Evolutionary conservation across 2,329 filamentous ascomycete species (phyloP), one percentile per base, ranked within the genome.

Genomic region (Pseudogymnoascus sp.): DNA sequence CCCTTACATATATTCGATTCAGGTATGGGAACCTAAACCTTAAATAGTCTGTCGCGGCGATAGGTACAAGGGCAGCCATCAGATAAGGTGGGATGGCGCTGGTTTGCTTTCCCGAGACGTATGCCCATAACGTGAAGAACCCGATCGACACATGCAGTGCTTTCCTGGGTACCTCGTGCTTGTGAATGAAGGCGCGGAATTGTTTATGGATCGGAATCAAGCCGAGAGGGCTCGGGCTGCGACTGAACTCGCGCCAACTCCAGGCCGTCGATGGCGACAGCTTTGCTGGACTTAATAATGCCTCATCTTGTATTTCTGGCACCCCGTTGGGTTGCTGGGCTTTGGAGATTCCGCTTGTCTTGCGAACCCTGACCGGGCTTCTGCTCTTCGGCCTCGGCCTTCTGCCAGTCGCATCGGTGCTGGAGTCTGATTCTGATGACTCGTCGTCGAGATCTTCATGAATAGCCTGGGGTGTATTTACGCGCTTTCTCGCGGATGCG

Each of bases 81-180:
- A 99, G 83, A 72, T 89, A 91, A 0, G 94, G 93, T 47, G 92
- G 88, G 60, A 99, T 93, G 16, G 87, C 77, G 18, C 79, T 79
- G 0, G 90, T 85, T 74, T 96, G 92, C 4, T 88, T 84, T 63
- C 92, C 93, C 25, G 83, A 85, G 60, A 85, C 81, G 75, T 97
- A 99, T 38, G 97, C 83, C 78, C 88, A 90, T 53, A 96, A 83
- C 18, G 93, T 91, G 65, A 97, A 82, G 78, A 97, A 97, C 62
- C 94, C 94, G 73, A 99, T 99, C 59, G 92, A 97, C 63, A 97
- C 91, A 74, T 99, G 94, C 38, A 99, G 82, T 42, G 87, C 79
- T 76, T 99, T 99, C 70, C 94, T 88, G 8, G 94, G 94, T 62
- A 99, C 92, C 77, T 99, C 94, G 76, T 99, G 93, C 71, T 91